These are phyloP conservation scores for Dactylellina sp. DNA, from an alignment of 2,329 filamentous ascomycete genomes.

Conservation along the genomic window DNA sequence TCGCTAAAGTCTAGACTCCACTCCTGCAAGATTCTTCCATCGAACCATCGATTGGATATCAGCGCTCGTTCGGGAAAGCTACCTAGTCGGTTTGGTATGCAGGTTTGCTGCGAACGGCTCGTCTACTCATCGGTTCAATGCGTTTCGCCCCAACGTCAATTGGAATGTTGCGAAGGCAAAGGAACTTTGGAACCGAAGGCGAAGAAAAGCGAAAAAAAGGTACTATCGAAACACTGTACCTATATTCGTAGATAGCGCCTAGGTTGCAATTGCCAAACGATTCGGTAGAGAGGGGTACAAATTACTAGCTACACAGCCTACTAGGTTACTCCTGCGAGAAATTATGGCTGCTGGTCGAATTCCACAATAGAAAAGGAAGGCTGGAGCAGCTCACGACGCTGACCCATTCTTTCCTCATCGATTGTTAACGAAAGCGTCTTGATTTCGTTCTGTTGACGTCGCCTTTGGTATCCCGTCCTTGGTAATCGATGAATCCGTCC, in stretches of 20 bases:
- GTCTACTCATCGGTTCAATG: conserved; percentile 16
- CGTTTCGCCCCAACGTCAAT: conserved; percentile 53
- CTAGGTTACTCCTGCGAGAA: conserved; percentile 7
- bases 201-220: conserved; percentile 15
- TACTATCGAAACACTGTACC: conserved; percentile 23
- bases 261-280: conserved; percentile 5
- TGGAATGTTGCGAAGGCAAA: conserved; percentile 48
- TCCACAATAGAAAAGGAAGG: conserved; percentile 47
- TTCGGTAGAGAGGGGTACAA: conserved; percentile 15
- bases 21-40: conserved; percentile 30
- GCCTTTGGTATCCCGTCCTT: conserved; percentile 40
- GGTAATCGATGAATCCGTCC: conserved; percentile 55
- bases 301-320: conserved; percentile 31
- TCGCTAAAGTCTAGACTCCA: conserved; percentile 41
- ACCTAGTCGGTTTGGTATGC: conserved; percentile 44
- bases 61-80: conserved; percentile 31
- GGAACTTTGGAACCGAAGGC: conserved; percentile 35
- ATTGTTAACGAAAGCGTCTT: conserved; percentile 37
- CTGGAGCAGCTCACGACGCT: conserved; percentile 15
- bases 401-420: conserved; percentile 15
- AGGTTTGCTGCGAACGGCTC: conserved; percentile 54
- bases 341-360: conserved; percentile 10
- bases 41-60: conserved; percentile 45
- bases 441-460: conserved; percentile 50
- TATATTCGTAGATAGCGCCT: conserved; percentile 6